Base-by-base conservation (phyloP, 495 filamentous ascomycete genomes). In the Glarea lozoyensis region DNA sequence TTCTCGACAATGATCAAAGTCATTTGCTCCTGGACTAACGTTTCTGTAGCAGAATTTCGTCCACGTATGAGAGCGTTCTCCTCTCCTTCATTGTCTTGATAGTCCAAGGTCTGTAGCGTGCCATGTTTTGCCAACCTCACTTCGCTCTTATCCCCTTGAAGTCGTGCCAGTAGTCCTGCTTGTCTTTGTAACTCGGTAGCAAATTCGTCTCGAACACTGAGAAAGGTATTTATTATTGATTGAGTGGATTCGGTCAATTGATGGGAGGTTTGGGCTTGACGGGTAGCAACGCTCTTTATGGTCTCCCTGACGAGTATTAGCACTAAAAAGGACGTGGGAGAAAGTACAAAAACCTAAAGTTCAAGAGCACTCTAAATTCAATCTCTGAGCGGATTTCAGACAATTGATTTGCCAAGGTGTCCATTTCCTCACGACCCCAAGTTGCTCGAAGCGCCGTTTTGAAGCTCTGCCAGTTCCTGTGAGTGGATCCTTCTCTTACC, bases 381-480 rank as follows among this genome's bases (percentile, higher is more conserved):
- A 34, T 34, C 31, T 34, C 31, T 6, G 12, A 13, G 12, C 31
- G 5, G 4, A 34, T 16, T 13, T 34, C 31, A 34, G n/a, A 13
- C 5, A 34, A 16, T 13, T 34, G 31, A 11, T 11, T 16, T 13
- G 5, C 6, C n/a, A 34, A 13, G 4, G 5, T 4, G 5, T 34
- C n/a, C 6, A 34, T 34, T 16, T 13, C 31, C n/a, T 34, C 31
- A 11, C n/a, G 31, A 34, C 31, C 17, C 31, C 31, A 34, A 7
- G 6, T 7, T 13, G 31, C 31, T 16, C 31, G n/a, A 6, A 34
- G n/a, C 5, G 31, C 31, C 31, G n/a, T 34, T 16, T 13, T 34
- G n/a, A 34, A 34, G n/a, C 31, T 34, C 31, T 34, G 12, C 31
- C 31, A 34, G 17, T 34, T 34, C 31, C 31, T 11, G 17, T 34